Evolutionary conservation across 2,329 filamentous ascomycete species (phyloP), one percentile per base, ranked within the genome.

Genomic region (Sporothrix protearum): DNA sequence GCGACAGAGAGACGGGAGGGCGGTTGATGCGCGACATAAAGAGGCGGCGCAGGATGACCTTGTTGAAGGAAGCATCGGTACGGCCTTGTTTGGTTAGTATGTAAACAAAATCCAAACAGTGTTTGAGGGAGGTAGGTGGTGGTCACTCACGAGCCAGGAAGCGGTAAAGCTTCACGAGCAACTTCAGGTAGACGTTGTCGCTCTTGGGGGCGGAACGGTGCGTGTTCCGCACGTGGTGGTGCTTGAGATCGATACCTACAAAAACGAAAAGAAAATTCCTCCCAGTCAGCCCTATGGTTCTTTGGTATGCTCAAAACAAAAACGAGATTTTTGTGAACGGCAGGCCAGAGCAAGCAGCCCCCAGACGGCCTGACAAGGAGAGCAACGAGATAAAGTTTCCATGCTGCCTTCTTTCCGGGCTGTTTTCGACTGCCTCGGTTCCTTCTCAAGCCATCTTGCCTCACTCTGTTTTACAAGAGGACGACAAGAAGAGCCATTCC

Each of bases 21-120:
- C 94, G 92, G 92, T 98, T 98, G 86, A 96, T 97, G 85, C 94
- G 93, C 84, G 94, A 97, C 93, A 96, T 97, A 83, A 97, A 97
- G 75, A 99, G 92, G 81, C 96, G 93, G 83, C 95, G 94, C 80
- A 99, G 92, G 82, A 99, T 90, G 80, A 96, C 92, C 89, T 97
- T 96, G 92, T 99, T 99, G 92, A 99, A 99, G 86, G 89, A 89
- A 77, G 93, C 89, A 84, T 98, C 96, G 82, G 96, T 99, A 82
- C 96, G 94, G 86, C 94, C 93, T 96, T 96, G 79, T 70, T 61
- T 3, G 36, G 30, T 55, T 30, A 63, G 53, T 22, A 19, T 7
- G 14, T 22, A 9, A 42, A 19, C 12, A 57, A 16, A 19, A 36
- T 28, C 55, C 5, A 63, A 69, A 33, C 45, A 57, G 36, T 9